Conservation (phyloP, 495 filamentous ascomycete genomes). For the Penicillium roqueforti region DNA sequence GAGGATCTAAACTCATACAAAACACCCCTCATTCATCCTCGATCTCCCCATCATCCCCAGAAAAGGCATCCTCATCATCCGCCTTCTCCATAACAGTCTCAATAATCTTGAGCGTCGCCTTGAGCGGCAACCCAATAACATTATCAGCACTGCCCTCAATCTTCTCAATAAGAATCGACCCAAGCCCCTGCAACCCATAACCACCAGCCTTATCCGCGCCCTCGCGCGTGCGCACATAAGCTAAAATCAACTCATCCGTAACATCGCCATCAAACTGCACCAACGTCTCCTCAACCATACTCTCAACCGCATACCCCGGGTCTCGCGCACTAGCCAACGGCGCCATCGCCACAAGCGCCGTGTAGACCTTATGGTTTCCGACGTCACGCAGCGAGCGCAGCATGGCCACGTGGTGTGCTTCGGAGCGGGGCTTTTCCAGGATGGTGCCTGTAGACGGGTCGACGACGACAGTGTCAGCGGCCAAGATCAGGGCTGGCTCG, state of each 20-base stretch:
- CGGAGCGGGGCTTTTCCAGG: conserved; percentile 81
- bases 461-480: conserved; percentile 89
- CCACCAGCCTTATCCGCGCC: conserved; percentile 95
- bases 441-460: conserved; percentile 58
- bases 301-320: conserved; percentile 82
- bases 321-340: conserved; percentile 69
- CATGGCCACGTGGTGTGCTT: conserved; percentile 80
- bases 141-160: conserved; percentile 92
- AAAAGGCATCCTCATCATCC: conserved; percentile 50
- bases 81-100: conserved; percentile 68
- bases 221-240: conserved; percentile 87
- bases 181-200: conserved; percentile 88
- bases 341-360: conserved; percentile 74
- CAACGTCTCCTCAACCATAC: conserved; percentile 78
- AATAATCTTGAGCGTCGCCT: conserved; percentile 73
- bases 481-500: conserved; percentile 82
- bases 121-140: conserved; percentile 88
- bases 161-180: conserved; percentile 77
- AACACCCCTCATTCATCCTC: conserved; percentile 19
- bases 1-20: background rate
- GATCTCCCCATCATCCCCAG: conserved; percentile 25
- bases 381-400: conserved; percentile 72
- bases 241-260: conserved; percentile 76
- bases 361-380: conserved; percentile 70
- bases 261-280: conserved; percentile 73